Percentiles rank a stretch among this genome's conserved stretches.
Conservation (phyloP, 495 filamentous ascomycete genomes). For the Talaromyces nanjingensis region DNA sequence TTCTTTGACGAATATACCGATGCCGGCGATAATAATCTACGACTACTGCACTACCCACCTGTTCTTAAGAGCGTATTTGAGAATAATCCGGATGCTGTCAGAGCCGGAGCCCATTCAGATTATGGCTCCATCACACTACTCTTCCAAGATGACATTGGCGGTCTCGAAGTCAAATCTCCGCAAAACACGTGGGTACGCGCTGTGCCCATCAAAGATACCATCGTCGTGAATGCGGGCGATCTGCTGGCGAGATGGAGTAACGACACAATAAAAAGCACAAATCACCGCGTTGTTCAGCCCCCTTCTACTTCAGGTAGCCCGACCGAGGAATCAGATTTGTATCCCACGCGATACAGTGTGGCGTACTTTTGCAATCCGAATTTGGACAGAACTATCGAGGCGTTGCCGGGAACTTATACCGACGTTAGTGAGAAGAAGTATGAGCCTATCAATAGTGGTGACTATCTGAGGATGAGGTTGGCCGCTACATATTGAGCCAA, state of each 20-base stretch:
- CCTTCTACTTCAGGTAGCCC: conserved; percentile 28
- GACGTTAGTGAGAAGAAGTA: conserved; percentile 70
- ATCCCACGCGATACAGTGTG: conserved; percentile 44
- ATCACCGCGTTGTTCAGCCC: conserved; percentile 86
- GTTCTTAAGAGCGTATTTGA: conserved; percentile 62
- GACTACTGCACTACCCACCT: conserved; percentile 83
- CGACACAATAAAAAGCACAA: conserved; percentile 79
- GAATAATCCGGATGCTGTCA: conserved; percentile 64
- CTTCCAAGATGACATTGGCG: conserved; percentile 80
- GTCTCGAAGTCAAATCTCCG: conserved; percentile 75
- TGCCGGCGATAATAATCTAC: conserved; percentile 74
- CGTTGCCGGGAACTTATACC: conserved; percentile 77
- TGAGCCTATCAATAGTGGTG: conserved; percentile 64
- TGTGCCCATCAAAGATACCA: conserved; percentile 71
- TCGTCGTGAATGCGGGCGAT: conserved; percentile 85
- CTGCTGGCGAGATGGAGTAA: conserved; percentile 86
- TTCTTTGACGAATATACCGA: conserved; percentile 76
- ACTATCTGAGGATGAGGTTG: conserved; percentile 78
- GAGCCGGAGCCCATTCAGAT: conserved; percentile 82
- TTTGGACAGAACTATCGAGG: conserved; percentile 69
- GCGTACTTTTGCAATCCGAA: conserved; percentile 93
- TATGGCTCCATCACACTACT: conserved; percentile 84
- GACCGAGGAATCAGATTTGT: conserved; percentile 19
- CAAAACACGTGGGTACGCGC: conserved; percentile 76
- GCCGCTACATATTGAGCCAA: conserved; percentile 55